Evolutionary conservation across 768 basidiomycete genomes (phyloP), one percentile per base, ranked within the genome.

Genomic region (Rhizopogon vinicolor): DNA sequence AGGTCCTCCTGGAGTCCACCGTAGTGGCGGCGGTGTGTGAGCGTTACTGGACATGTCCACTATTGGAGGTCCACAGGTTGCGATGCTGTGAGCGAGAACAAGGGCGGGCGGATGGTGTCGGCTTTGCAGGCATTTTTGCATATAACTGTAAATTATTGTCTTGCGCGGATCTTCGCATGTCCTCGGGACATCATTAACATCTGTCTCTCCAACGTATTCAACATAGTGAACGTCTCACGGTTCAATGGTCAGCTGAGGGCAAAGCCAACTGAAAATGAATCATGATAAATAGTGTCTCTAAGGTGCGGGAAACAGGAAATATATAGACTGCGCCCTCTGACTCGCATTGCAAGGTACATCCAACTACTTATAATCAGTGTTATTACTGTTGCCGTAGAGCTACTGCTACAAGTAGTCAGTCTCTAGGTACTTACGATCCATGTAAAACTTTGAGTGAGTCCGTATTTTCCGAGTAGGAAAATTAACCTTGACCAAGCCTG

Each of bases 11-110:
- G 45, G 45, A 13, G 31, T 29, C 18, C 45, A 5, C 31, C 57
- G 41, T 29, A 12, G 58, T 31, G 65, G 58, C 7, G 25, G 60
- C 16, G 58, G 60, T 18, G 59, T 65, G 16, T 63, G 58, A 41
- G 35, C 46, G 13, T 44, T 71, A 31, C 66, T 68, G 52, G 69
- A 63, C 41, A 71, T 69, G 65, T 55, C 22, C 31, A 25, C 25
- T 25, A 59, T 71, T 40, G 62, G 41, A 9, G 52, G 42, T 22
- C 42, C 61, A 35, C 8, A 59, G n/a, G 67, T 49, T 29, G 57
- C 52, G 18, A 46, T 39, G 13, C 19, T 33, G 3, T 51, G 37
- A 46, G 31, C 9, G 25, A 25, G 25, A 25, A 3, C 25, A 25
- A 25, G 25, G 25, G 25, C 25, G 3, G 25, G 25, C 25, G 25